A percentile compares a stretch with the other conserved stretches of the same genome.
Evolutionary conservation across 1,284 basidiomycete species (phyloP).

Genomic region (Boletellus dicymbophilus): DNA sequence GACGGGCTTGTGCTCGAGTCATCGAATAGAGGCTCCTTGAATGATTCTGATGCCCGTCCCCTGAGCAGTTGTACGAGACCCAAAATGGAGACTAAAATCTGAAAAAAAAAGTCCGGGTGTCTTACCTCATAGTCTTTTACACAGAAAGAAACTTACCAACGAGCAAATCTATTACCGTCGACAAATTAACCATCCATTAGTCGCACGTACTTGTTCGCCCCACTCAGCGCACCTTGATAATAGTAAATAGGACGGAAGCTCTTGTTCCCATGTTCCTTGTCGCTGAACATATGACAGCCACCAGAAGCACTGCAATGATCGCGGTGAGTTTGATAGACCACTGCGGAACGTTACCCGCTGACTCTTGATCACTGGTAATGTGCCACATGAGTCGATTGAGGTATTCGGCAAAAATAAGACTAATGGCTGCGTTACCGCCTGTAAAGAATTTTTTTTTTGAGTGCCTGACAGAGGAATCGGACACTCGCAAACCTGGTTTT

Average conservation of each 20-base stretch:
- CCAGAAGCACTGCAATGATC: conserved; percentile 66
- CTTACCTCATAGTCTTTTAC: background rate
- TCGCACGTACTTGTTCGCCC: background rate
- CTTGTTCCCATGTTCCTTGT: conserved; percentile 81
- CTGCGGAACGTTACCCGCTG: conserved; percentile 79
- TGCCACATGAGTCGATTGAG: conserved; percentile 80
- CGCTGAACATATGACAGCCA: conserved; percentile 79
- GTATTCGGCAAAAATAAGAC: conserved; percentile 84
- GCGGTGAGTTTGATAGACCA: conserved; percentile 96
- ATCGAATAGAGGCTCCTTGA: conserved; percentile 68
- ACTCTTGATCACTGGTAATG: conserved; percentile 58
- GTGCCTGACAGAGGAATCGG: conserved; percentile 9
- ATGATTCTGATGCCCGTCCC: conserved; percentile 66
- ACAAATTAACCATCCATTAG: conserved; percentile 3
- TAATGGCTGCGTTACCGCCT: conserved; percentile 72
- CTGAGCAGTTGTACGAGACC: conserved; percentile 74
- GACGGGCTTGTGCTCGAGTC: conserved; percentile 80
- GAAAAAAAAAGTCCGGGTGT: background rate
- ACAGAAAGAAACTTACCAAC: conserved; percentile 42
- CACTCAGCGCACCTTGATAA: conserved; percentile 67
- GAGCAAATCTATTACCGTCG: conserved; percentile 48
- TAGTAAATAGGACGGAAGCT: conserved; percentile 84
- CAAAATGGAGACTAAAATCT: conserved; percentile 72
- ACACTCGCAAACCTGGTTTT: conserved; percentile 60
- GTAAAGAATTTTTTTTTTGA: too few species aligned